These are phyloP conservation scores for Elongisporangium undulatum DNA, from an alignment of 352 stramenopile species.

Conservation along the genomic window DNA sequence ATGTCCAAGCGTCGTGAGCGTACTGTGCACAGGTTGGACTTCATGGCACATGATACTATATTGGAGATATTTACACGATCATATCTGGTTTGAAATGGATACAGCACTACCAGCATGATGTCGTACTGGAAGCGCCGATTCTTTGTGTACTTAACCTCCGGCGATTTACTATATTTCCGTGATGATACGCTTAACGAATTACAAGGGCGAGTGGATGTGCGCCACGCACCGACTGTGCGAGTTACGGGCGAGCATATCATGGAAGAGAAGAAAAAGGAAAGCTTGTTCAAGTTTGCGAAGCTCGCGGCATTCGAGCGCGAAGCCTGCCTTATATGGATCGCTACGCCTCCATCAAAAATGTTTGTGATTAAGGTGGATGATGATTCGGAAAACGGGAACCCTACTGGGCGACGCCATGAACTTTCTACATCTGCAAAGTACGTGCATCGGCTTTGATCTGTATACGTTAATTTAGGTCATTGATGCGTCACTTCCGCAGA, in stretches of 20 bases:
- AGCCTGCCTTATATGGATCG: constrained; percentile 77
- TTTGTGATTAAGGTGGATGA: constrained; percentile 79
- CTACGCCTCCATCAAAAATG: constrained; percentile 79
- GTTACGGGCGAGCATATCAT: constrained; percentile 72
- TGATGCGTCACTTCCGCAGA: constrained; percentile 11
- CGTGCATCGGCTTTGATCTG: background rate
- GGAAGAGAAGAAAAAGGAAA: constrained; percentile 71
- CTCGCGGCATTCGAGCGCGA: constrained; percentile 49
- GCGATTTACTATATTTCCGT: constrained; percentile 75
- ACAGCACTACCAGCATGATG: constrained; percentile 67
- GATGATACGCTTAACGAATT: constrained; percentile 68
- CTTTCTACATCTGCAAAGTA: constrained; percentile 59
- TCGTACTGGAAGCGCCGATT: constrained; percentile 84
- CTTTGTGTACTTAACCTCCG: constrained; percentile 70
- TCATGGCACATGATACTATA: background rate
- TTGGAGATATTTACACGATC: background rate
- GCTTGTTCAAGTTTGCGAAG: constrained; percentile 73
- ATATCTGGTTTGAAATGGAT: background rate
- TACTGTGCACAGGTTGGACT: constrained; percentile 44
- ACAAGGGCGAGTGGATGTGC: constrained; percentile 72
- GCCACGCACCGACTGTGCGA: constrained; percentile 70
- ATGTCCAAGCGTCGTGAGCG: constrained; percentile 76
- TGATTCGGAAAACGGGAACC: constrained; percentile 34
- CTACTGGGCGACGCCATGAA: constrained; percentile 27
- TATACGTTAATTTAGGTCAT: background rate